Evolutionary conservation across 495 filamentous ascomycete species (phyloP), one percentile per base, ranked within the genome.

Genomic region (Neurospora sp.): DNA sequence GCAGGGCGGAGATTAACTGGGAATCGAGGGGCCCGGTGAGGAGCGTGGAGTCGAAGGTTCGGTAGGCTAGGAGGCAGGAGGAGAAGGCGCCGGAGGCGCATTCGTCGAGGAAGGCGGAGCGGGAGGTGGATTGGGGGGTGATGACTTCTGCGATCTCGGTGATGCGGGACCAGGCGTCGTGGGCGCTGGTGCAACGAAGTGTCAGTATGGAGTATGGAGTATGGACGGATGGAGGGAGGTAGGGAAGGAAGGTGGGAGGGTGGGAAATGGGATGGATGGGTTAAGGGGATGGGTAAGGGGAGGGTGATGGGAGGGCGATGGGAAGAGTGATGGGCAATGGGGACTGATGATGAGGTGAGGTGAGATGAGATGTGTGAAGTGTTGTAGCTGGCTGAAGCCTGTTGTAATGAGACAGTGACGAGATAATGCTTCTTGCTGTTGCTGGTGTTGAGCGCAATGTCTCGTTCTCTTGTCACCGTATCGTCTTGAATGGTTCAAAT

Each of bases 1-100:
- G 94, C 3, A 95, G 81, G 12, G 82, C 85, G 16, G 82, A 80
- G n/a, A 93, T 81, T 35, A 94, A 80, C 91, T 53, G 83, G 84
- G 74, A 35, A 35, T 94, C 88, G 22, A 94, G 78, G 3, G 83
- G 79, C 1, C 95, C 95, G 0, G 94, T 96, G 73, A 91, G 82
- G 1, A 73, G 68, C 27, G 87, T 83, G 61, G 91, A 94, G 40
- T 77, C 79, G 77, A 97, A 94, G 31, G 93, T 97, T 12, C 95
- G 88, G 83, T 94, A 97, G 61, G 87, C 86, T 12, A 87, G 92
- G 20, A 88, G 78, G 22, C 92, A 88, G 40, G 87, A 90, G 75
- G 92, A 86, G 70, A 96, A 86, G 27, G 87, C 85, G 35, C 93
- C 93, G 39, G 87, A 85, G 41, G 82, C 82, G 76, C 90, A 92